Base-by-base conservation (phyloP, 257 asterid genomes). In the Catharanthus roseus region DNA sequence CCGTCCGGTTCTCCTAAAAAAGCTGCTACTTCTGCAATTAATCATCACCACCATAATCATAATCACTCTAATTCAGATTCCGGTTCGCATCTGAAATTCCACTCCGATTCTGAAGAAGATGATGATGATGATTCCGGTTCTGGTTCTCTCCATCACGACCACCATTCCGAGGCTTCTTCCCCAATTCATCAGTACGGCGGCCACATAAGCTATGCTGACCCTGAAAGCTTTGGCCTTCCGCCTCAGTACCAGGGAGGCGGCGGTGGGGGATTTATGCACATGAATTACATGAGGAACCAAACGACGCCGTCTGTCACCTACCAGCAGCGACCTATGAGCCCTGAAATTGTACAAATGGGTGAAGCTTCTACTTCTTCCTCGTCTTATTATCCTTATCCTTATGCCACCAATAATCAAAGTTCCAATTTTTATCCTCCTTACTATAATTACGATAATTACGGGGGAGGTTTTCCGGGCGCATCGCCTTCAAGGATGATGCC, bases 81-180 rank as follows among this genome's bases (percentile, higher is more conserved):
- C 72, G 96, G 91, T 57, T 91, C 99, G 38, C 99, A 91, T 76
- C 89, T 91, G 31, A 83, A 86, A 80, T 86, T 88, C 71, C 93
- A 81, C 77, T 82, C 95, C 7, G 97, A 80, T 10, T 73, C 74
- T 6, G 91, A 79, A 0, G 97, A 84, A 0, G 89, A 78, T 1
- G 86, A 83, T 6, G 97, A 84, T 0, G 89, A 78, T 1, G 86
- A 83, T 5, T 82, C 70, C 65, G 89, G 70, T 47, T 74, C 83
- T 1, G 92, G 83, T 18, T 79, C 91, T 33, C 74, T 86, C 71
- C 96, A 82, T 77, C 86, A 79, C 58, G 64, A 78, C 26, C 67
- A 61, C 72, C 83, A 61, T 45, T 70, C 80, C 3, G 77, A 47
- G 68, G 54, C 47, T 60, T 34, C 79, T 19, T 51, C 84, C 6